phyloP scores from a whole-genome alignment of 768 basidiomycete species.

The Naganishia vishniacii region DNA sequence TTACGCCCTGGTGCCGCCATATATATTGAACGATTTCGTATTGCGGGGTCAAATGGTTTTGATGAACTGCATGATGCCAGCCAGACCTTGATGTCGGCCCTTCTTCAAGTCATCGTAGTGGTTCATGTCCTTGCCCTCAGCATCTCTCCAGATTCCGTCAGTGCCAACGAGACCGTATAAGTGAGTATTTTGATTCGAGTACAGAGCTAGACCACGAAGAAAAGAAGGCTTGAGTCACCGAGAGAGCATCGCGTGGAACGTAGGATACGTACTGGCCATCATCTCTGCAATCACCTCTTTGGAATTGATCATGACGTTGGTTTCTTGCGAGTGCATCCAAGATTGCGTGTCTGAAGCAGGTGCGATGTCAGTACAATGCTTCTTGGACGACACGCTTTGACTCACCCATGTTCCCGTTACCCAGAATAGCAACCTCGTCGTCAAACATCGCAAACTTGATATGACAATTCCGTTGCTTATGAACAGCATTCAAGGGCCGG shows the following conservation, averaged over 20 bases:
- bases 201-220: conserved; percentile 26
- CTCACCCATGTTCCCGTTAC: conserved; percentile 61
- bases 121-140: conserved; percentile 51
- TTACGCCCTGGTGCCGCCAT: too few relatives aligned
- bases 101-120: conserved; percentile 41
- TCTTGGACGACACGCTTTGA: neutral
- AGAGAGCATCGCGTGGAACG: neutral
- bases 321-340: conserved; percentile 69
- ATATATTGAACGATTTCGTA: too few relatives aligned
- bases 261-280: conserved; percentile 50
- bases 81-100: conserved; percentile 42
- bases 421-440: conserved; percentile 61
- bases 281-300: conserved; percentile 56
- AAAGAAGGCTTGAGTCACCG: neutral
- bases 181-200: conserved; percentile 54
- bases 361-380: neutral
- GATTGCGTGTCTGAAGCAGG: conserved; percentile 56
- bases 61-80: conserved; percentile 38
- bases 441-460: conserved; percentile 67
- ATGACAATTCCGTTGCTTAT: conserved; percentile 68
- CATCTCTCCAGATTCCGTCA: conserved; percentile 60
- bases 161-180: conserved; percentile 54
- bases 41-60: conserved; percentile 28
- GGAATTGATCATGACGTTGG: conserved; percentile 62
- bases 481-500: conserved; percentile 61